Base-by-base conservation (phyloP, 1,284 basidiomycete species). In the Ganoderma lucidum region DNA sequence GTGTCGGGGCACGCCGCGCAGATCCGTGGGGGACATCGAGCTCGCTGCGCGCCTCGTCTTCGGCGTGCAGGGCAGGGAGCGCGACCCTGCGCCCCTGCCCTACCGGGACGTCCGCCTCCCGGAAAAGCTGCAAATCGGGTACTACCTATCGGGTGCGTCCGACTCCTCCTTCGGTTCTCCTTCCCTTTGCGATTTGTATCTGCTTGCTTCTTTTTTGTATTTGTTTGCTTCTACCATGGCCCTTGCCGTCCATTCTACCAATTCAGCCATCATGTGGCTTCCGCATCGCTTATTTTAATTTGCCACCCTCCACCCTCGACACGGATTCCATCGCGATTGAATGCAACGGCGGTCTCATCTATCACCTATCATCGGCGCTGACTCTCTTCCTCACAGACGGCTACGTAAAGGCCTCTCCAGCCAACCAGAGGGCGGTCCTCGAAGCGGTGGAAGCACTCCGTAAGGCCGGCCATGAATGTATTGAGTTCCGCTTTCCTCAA, bases 351-450 rank as follows among this genome's bases (percentile, higher is more conserved):
- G 15, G 28, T 37, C 6, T 44, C 23, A 61, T 28, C 19, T 51
- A 51, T 44, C 23, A 61, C 23, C 19, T 51, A 51, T 51, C 48
- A 51, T 28, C 48, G 23, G 23, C 12, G 48, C 48, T 61, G 59
- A 41, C 37, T 28, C 8, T 23, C 37, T 42, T 15, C 14, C n/a
- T 19, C 30, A 71, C 75, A 90, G 94, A 96, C 78, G 80, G 82
- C 28, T 85, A 89, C 73, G 80, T 90, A 63, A 90, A 91, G 77
- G 88, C 91, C 1, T 94, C 93, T 3, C 96, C 96, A 3, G 94
- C 93, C 0, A 90, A 87, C 74, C 85, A 89, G 67, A 85, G 96
- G 41, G 96, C 95, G 0, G 90, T 98, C 12, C 77, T 88, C 19
- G 91, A 94, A 78, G 88, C 92, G 5, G 87, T 95, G 5, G 85